Evolutionary conservation across 2,329 filamentous ascomycete genomes (phyloP), one percentile per base, ranked within the genome.

Genomic region (Teratosphaeria gauchensis): DNA sequence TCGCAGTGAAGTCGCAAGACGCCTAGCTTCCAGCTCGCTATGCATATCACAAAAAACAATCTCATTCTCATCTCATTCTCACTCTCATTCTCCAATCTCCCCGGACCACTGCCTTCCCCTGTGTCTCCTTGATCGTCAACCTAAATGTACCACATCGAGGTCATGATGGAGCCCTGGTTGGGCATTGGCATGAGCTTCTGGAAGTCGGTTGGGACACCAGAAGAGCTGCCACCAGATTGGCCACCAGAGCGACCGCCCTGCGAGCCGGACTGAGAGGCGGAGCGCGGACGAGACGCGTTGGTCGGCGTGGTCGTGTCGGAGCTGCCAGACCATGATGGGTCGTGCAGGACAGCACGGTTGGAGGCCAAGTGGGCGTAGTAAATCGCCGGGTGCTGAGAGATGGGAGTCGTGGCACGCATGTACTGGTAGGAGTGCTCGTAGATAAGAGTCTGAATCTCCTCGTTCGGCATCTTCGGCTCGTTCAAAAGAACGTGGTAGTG

Each of bases 371-470:
- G 94, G 0, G 95, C 91, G 66, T 99, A 99, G 80, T 99, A 99
- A 0, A 97, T 87, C 0, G 94, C 91, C 0, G 94, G 94, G 64
- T 82, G 89, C 0, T 94, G 75, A 0, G 92, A 96, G 0, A 99
- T 92, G 0, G 94, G 90, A 0, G 92, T 97, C 0, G 92, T 97
- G 0, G 92, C 94, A 16, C 94, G 85, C 58, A 88, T 86, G 69
- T 96, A 99, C 58, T 95, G 90, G 73, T 96, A 99, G 52, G 88
- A 95, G 63, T 96, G 91, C 65, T 96, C 88, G 67, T 97, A 97
- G 24, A 97, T 87, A 82, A 97, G 88, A 58, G 86, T 86, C 68
- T 96, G 89, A 0, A 99, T 78, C 1, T 86, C 80, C 51, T 89
- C 84, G 0, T 86, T 79, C 0, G 79, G 72, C 67, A 89, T 81